phyloP scores from a whole-genome alignment of 768 basidiomycete species.

The Terana coerulea region DNA sequence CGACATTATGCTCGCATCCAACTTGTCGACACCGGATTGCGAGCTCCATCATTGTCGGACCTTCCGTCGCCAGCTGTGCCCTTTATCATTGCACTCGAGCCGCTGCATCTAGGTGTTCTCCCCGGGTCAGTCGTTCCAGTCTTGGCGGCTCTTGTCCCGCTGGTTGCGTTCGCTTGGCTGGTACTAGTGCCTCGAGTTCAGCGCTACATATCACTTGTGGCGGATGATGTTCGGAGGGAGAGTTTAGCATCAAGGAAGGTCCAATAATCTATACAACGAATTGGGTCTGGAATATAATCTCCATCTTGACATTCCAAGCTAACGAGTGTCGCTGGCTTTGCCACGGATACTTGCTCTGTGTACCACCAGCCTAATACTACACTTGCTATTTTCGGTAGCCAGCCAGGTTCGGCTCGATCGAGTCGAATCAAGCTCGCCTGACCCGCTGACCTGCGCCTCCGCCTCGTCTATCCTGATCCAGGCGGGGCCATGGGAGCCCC shows the following conservation, averaged over 20 bases:
- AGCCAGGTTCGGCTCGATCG: conserved; percentile 1
- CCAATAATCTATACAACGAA: background rate
- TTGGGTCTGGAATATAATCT: background rate
- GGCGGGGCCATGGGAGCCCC: background rate
- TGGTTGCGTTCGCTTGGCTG: conserved; percentile 25
- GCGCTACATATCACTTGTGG: conserved; percentile 9
- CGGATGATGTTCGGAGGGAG: conserved; percentile 16
- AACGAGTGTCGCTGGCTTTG: background rate
- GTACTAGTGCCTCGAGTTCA: conserved; percentile 18
- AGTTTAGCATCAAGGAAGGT: background rate
- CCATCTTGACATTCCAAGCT: background rate
- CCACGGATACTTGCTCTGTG: background rate
- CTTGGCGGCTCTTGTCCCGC: conserved; percentile 24
- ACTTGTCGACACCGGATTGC: conserved; percentile 48
- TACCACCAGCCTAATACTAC: background rate
- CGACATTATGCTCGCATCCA: conserved; percentile 56
- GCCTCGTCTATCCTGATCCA: no score
- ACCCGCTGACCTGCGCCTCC: conserved; percentile 1
- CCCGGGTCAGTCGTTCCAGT: conserved; percentile 48
- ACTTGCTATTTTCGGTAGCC: background rate
- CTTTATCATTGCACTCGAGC: conserved; percentile 55
- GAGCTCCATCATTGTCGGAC: conserved; percentile 33
- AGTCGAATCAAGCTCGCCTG: background rate
- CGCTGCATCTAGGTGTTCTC: conserved; percentile 52
- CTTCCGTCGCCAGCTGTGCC: conserved; percentile 34